Conservation (phyloP, 2,329 filamentous ascomycete species). For the Colletotrichum sojae region DNA sequence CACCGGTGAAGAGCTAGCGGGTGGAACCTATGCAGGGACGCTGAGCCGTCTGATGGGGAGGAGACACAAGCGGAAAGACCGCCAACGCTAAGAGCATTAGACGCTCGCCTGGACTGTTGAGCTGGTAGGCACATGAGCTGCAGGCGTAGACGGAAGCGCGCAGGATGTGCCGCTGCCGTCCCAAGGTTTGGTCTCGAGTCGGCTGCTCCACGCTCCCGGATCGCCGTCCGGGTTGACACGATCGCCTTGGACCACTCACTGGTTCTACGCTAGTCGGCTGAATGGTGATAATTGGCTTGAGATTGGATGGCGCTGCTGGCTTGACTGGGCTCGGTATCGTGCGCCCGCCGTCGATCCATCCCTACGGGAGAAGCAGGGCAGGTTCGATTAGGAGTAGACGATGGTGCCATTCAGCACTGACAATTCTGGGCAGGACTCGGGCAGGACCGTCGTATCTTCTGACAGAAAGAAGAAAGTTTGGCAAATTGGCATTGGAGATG, state of each 20-base stretch:
- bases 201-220: background rate
- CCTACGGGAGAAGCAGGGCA: background rate
- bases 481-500: slow-evolving; percentile 17
- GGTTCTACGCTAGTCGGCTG: background rate
- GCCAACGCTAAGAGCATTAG: background rate
- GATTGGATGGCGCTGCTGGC: slow-evolving; percentile 32
- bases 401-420: background rate
- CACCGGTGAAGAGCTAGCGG: background rate
- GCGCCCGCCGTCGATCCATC: slow-evolving; percentile 14
- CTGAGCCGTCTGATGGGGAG: slow-evolving; percentile 8
- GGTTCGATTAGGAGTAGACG: background rate
- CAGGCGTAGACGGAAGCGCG: slow-evolving; percentile 1
- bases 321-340: slow-evolving; percentile 17
- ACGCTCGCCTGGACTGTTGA: background rate
- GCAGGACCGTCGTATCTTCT: slow-evolving; percentile 17
- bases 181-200: background rate
- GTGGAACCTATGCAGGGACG: slow-evolving; percentile 13
- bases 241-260: background rate
- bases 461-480: slow-evolving; percentile 32
- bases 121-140: background rate
- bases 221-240: background rate
- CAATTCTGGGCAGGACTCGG: background rate
- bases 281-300: slow-evolving; percentile 24
- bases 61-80: slow-evolving; percentile 12
- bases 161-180: slow-evolving; percentile 6